Evolutionary conservation across 139 green algal species (phyloP).

Genomic region (Tetraselmis striata): DNA sequence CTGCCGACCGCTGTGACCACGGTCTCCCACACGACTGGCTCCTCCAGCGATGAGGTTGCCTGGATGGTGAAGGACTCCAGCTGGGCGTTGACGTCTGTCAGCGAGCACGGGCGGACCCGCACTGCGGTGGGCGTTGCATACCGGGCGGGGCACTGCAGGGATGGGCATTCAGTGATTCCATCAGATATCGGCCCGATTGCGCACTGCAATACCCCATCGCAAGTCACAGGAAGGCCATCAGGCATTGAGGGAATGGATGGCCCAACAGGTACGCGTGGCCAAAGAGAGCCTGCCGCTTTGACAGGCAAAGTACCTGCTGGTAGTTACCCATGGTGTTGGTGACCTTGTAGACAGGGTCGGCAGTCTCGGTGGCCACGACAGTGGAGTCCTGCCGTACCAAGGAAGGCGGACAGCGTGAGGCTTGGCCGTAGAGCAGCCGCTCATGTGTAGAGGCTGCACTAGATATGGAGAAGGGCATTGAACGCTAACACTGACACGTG

Average conservation of each 20-base stretch:
- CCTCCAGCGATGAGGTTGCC: background rate
- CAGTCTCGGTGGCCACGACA: background rate
- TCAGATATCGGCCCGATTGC: too few relatives aligned
- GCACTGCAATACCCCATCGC: too few relatives aligned
- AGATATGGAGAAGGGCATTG: too few relatives aligned
- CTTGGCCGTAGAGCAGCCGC: too few relatives aligned
- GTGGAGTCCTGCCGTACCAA: background rate
- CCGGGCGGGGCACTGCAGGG: background rate
- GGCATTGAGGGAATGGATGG: too few relatives aligned
- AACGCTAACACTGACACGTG: too few relatives aligned
- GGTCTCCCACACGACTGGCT: background rate
- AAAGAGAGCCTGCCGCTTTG: too few relatives aligned
- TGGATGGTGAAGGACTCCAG: background rate
- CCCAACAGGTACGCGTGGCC: too few relatives aligned
- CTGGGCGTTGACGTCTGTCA: background rate
- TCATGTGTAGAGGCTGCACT: too few relatives aligned
- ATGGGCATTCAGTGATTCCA: too few relatives aligned
- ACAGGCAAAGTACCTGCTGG: background rate
- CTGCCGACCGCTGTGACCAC: background rate
- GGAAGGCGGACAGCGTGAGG: too few relatives aligned
- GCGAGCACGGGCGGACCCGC: background rate
- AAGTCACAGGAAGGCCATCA: too few relatives aligned
- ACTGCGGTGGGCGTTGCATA: background rate
- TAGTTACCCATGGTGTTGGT: background rate
- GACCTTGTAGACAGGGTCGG: background rate